phyloP scores from a whole-genome alignment of 306 rosid species.

The Psophocarpus tetragonolobus region DNA sequence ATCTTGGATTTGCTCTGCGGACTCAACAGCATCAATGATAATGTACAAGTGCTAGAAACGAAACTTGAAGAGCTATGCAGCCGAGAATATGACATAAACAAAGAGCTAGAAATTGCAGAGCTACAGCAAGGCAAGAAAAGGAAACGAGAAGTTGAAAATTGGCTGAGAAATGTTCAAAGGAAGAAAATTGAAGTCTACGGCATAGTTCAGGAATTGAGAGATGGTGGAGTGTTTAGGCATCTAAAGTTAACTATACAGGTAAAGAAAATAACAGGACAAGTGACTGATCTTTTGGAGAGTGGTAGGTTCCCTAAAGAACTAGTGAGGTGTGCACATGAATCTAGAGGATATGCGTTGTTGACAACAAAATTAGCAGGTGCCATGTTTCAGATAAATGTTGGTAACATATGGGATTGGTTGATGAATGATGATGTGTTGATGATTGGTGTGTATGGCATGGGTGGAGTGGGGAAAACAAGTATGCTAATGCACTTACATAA shows the following conservation, averaged over 20 bases:
- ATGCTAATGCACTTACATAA: slow-evolving; percentile 39
- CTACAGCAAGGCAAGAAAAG: slow-evolving; percentile 29
- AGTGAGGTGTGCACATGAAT: slow-evolving; percentile 1
- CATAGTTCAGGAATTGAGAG: neutral
- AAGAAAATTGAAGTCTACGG: slow-evolving; percentile 27
- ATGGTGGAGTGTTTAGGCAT: neutral
- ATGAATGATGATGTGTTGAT: slow-evolving; percentile 17
- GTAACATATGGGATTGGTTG: slow-evolving; percentile 28
- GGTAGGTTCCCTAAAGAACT: slow-evolving; percentile 40
- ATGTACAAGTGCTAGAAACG: slow-evolving; percentile 22
- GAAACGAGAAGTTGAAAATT: slow-evolving; percentile 12
- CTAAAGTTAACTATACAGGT: neutral
- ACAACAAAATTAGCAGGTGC: slow-evolving; percentile 34
- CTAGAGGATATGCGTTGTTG: slow-evolving; percentile 34
- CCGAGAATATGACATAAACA: slow-evolving; percentile 32
- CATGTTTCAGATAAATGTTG: slow-evolving; percentile 18
- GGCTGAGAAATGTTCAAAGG: slow-evolving; percentile 14
- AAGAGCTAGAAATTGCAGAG: slow-evolving; percentile 35
- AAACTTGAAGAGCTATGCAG: slow-evolving; percentile 36
- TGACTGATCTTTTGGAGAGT: neutral
- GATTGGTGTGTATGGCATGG: slow-evolving; percentile 44
- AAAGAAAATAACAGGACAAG: neutral
- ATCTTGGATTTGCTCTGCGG: slow-evolving; percentile 2
- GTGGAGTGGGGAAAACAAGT: slow-evolving; percentile 46
- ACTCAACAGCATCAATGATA: slow-evolving; percentile 1